Evolutionary conservation across 108 stramenopile species (phyloP).

Genomic region (Conticribra guillardii): DNA sequence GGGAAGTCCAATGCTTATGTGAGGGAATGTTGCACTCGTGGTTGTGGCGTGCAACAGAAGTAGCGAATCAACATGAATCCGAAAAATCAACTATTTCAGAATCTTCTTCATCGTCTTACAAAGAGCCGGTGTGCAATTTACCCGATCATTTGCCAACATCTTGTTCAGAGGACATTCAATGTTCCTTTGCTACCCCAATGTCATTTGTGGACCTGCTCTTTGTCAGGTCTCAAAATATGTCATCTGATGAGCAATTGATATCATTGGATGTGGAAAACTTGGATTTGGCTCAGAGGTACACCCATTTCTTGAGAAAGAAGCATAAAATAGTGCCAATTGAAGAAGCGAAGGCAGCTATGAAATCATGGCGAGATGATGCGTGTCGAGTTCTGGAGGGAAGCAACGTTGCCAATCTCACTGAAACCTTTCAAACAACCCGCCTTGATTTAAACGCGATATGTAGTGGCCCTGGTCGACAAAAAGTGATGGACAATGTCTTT

Average conservation of each 20-base stretch:
- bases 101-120: background rate
- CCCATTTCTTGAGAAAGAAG: conserved; percentile 8
- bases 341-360: conserved; percentile 9
- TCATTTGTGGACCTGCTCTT: too few relatives aligned
- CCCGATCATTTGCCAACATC: too few relatives aligned
- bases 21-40: conserved; percentile 39
- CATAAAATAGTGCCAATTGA: background rate
- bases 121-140: too few relatives aligned
- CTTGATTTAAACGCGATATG: conserved; percentile 7
- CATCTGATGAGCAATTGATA: conserved; percentile 19
- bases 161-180: too few relatives aligned
- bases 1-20: conserved; percentile 10
- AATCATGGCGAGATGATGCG: conserved; percentile 13
- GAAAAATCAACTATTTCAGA: background rate
- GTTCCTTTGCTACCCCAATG: too few relatives aligned
- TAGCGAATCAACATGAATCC: conserved; percentile 1
- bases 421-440: background rate
- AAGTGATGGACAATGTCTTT: conserved; percentile 21
- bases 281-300: conserved; percentile 9
- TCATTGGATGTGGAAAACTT: conserved; percentile 4
- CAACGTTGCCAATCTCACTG: background rate
- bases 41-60: conserved; percentile 22
- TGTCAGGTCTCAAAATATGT: conserved; percentile 15
- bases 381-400: background rate
- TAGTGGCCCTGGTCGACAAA: background rate